Evolutionary conservation across 179 eudicot genomes (phyloP).

Genomic region (Sideroxylon spinosum): DNA sequence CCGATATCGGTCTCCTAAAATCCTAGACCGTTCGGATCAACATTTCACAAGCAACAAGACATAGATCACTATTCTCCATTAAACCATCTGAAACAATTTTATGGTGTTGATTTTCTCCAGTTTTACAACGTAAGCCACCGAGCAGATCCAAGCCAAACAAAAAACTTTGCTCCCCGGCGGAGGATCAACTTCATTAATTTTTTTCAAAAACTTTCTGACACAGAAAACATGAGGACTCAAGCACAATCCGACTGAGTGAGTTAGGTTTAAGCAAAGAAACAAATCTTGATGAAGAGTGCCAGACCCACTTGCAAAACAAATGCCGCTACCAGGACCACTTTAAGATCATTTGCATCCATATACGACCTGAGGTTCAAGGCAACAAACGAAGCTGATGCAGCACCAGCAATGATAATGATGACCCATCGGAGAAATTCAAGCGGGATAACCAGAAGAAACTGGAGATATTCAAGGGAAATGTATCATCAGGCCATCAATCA

Average conservation of each 20-base stretch:
- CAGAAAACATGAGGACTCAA: neutral
- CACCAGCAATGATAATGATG: conserved; percentile 60
- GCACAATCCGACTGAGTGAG: neutral
- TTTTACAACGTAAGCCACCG: neutral
- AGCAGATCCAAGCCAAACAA: conserved; percentile 2
- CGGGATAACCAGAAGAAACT: conserved; percentile 82
- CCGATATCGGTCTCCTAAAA: no score
- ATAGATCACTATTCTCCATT: no score
- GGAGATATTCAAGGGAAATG: conserved; percentile 20
- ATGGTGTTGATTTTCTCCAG: neutral
- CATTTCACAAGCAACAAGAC: neutral
- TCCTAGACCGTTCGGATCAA: neutral
- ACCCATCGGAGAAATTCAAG: conserved; percentile 76
- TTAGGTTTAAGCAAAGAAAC: conserved; percentile 59
- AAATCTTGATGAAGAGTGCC: conserved; percentile 82
- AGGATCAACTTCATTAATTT: no score
- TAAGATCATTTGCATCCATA: conserved; percentile 49
- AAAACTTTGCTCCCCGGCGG: no score
- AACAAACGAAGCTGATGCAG: conserved; percentile 75
- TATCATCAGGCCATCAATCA: neutral
- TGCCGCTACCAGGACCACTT: conserved; percentile 59
- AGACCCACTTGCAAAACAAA: conserved; percentile 68
- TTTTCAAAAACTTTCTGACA: neutral
- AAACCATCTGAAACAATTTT: neutral
- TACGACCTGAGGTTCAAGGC: conserved; percentile 66